Base-by-base conservation (phyloP, 129 eudicot genomes). In the Tanacetum coccineum region DNA sequence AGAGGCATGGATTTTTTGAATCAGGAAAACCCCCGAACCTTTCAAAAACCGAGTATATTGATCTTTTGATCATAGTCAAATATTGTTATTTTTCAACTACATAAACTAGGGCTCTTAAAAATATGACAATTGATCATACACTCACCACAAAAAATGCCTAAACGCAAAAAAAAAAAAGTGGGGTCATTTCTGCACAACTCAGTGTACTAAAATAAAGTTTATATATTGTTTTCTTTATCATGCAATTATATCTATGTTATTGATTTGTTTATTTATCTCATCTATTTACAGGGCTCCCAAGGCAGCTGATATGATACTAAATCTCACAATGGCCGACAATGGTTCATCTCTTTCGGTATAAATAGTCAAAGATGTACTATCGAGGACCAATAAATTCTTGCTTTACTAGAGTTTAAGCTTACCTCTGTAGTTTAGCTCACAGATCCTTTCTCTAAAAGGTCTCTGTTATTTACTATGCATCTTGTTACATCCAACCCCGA, bases 331-430 rank as follows among this genome's bases (percentile, higher is more conserved):
- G 66, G 90, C 85, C 6, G 99, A 93, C 74, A 89, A 93, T 74
- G 99, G 99, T 70, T 85, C 96, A 56, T 86, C 99, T 56, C 88
- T 93, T 68, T 81, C 94, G n/a, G 96, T 92, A 68, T 92, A 68
- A 82, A 46, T 22, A 67, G 4, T 36, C 60, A 47, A 6, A 59
- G 49, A 9, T 61, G 68, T 61, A 28, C 32, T 71, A 19, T 39
- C 20, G 2, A 51, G 44, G 18, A 26, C 28, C 54, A 45, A 20
- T 15, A 25, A 25, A 22, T 39, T 20, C 12, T 59, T 25, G n/a
- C 14, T 30, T 48, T 18, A 25, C 45, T 28, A 17, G 48, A 26
- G 50, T 59, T 71, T 3, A 18, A 45, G 9, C 62, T 10, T 19
- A 32, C 14, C 57, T 19, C 1, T 39, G 3, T 49, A 61, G 51